These are phyloP conservation scores for Cryomyces minteri DNA, from an alignment of 495 filamentous ascomycete genomes.

Conservation along the genomic window DNA sequence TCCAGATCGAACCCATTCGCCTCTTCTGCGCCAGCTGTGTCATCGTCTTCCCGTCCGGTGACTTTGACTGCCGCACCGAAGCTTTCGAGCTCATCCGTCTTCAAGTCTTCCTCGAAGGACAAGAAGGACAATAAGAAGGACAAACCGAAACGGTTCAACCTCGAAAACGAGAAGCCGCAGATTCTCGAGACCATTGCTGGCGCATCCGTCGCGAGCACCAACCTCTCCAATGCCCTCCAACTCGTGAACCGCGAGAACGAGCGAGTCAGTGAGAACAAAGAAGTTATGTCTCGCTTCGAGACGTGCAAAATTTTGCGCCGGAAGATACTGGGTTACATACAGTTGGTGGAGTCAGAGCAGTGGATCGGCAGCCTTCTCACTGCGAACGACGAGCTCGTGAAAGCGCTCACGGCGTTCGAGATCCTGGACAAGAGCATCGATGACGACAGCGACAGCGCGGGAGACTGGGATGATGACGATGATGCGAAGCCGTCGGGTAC, in stretches of 20 bases:
- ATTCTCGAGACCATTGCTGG: constrained; percentile 72
- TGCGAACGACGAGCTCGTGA: constrained; percentile 43
- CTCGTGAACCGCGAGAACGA: constrained; percentile 81
- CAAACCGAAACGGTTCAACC: constrained; percentile 44
- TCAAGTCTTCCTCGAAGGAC: constrained; percentile 21
- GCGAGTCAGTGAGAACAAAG: constrained; percentile 67
- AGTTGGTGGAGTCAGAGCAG: constrained; percentile 27
- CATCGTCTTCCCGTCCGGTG: constrained; percentile 8
- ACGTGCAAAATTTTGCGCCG: constrained; percentile 67
- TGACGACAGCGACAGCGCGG: constrained; percentile 87
- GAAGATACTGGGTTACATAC: constrained; percentile 68
- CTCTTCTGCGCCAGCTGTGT: constrained; percentile 2
- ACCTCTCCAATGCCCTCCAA: constrained; percentile 75
- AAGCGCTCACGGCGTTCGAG: constrained; percentile 87
- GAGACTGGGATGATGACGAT: constrained; percentile 23
- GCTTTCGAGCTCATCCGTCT: constrained; percentile 14
- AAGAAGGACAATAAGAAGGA: constrained; percentile 30
- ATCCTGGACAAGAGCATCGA: constrained; percentile 89
- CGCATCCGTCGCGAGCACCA: constrained; percentile 73
- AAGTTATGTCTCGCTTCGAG: constrained; percentile 63
- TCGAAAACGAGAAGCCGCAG: constrained; percentile 72
- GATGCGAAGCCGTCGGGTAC: not conserved
- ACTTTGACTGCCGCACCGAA: constrained; percentile 6
- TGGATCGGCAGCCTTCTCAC: constrained; percentile 27
- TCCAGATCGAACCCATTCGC: not conserved